Base-by-base conservation (phyloP, 2,329 filamentous ascomycete genomes). In the Helotiales sp. region DNA sequence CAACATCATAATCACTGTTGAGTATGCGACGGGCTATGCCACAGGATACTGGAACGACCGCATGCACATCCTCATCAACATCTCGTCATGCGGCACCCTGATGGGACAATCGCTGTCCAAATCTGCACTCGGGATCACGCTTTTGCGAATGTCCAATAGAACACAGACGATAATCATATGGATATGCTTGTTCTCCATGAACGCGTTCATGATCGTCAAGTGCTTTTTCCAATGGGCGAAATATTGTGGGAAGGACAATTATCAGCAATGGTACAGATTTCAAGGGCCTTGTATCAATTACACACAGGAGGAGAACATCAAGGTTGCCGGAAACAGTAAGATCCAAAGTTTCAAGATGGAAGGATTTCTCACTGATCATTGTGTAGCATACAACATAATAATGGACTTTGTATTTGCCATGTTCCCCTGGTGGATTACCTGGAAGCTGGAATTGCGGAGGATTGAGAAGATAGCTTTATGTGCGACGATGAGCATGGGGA, bases 371-470 rank as follows among this genome's bases (percentile, higher is more conserved):
- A 64, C 67, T 61, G 49, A 34, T 10, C 5, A 1, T 58, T n/a
- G n/a, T n/a, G n/a, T n/a, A 81, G 78, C 79, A 5, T 81, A 80
- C 66, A 81, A 81, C 65, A 77, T 81, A 55, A 70, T 81, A 27
- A 81, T 81, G 76, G 80, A 82, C 58, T 80, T 82, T 38, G 62
- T 79, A 0, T 77, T 82, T 62, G 78, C 80, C 0, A 55, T 70
- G 8, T 78, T 81, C 52, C 79, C 79, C 2, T 81, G 79, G 78
- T 63, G 79, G 22, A 75, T 82, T 19, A 79, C 77, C 0, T 77
- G 76, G 68, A 72, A 72, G 2, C 61, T 82, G 44, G 76, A 78
- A 54, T 80, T 82, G 74, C 72, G 74, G 27, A 72, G 67, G 25
- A 71, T 71, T 0, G 79, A 82, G 59, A 82, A 81, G 68, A 69